A percentile compares a stretch with the other conserved stretches of the same genome.
Conservation (phyloP, 352 stramenopile genomes). For the Phytophthora citrophthora region DNA sequence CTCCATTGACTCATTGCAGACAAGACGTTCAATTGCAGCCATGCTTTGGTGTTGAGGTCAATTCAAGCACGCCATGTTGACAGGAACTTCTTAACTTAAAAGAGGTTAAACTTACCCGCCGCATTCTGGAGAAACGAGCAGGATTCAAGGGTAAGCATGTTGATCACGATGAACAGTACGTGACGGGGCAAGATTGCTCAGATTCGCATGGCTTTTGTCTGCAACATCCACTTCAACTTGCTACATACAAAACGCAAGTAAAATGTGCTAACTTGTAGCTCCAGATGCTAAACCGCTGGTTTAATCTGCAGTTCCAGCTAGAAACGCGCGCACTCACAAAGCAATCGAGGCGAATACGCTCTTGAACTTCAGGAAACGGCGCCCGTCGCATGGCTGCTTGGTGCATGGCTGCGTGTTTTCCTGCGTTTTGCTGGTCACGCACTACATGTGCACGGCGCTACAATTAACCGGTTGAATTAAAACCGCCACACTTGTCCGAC, state of each 20-base stretch:
- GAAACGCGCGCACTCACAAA: constrained; percentile 1
- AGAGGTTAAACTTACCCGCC: background rate
- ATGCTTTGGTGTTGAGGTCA: background rate
- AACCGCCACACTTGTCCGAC: background rate
- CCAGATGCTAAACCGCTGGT: background rate
- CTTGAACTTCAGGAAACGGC: constrained; percentile 6
- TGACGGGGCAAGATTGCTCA: constrained; percentile 10
- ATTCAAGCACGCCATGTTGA: background rate
- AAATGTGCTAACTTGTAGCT: constrained; percentile 2
- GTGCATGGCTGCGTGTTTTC: constrained; percentile 15
- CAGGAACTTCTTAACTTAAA: no score
- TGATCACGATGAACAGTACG: constrained; percentile 3
- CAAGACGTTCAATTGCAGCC: constrained; percentile 11
- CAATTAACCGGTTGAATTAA: constrained; percentile 6
- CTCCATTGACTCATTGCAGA: constrained; percentile 9
- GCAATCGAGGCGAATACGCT: constrained; percentile 11
- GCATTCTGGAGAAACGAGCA: constrained; percentile 2
- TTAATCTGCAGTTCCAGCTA: constrained; percentile 11
- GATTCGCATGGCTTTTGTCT: background rate
- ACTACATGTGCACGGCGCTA: background rate
- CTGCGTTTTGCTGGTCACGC: constrained; percentile 9
- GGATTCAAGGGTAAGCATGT: background rate
- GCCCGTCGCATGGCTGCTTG: constrained; percentile 18
- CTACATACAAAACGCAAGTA: constrained; percentile 9
- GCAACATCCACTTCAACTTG: constrained; percentile 23